phyloP scores from a whole-genome alignment of 345 rosid species.

The Acer saccharum region DNA sequence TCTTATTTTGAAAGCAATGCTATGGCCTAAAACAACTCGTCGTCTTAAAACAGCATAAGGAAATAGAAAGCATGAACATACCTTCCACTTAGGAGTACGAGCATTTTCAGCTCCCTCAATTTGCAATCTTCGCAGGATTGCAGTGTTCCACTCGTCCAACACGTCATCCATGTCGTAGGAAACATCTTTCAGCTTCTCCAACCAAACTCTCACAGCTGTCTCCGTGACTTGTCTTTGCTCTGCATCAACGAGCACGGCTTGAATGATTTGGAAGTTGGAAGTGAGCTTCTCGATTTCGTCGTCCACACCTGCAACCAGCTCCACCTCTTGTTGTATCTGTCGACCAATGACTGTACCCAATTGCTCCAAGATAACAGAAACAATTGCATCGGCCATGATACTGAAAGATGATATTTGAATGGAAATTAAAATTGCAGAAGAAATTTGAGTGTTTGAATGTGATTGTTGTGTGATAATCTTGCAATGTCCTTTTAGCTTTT shows the following conservation, averaged over 20 bases:
- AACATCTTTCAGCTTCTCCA: background rate
- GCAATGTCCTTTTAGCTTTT: background rate
- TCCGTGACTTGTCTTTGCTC: background rate
- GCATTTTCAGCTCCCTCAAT: background rate
- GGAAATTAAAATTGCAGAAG: background rate
- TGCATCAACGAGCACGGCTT: constrained; percentile 2
- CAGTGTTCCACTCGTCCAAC: background rate
- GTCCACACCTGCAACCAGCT: background rate
- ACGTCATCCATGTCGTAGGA: constrained; percentile 5
- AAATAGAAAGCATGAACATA: background rate
- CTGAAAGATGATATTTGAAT: background rate
- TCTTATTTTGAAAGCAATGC: constrained; percentile 8
- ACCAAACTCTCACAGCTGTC: background rate
- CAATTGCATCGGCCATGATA: background rate
- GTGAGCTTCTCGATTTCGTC: background rate
- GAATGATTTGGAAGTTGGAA: background rate
- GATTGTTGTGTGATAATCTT: background rate
- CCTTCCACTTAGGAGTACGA: too few species aligned
- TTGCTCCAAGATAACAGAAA: background rate
- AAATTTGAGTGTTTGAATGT: background rate
- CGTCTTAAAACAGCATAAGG: background rate
- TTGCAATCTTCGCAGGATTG: background rate
- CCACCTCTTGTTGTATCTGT: background rate
- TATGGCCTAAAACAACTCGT: background rate
- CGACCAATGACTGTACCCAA: background rate